These are phyloP conservation scores for Elsinoe batatas DNA, from an alignment of 2,329 filamentous ascomycete genomes.

Conservation along the genomic window DNA sequence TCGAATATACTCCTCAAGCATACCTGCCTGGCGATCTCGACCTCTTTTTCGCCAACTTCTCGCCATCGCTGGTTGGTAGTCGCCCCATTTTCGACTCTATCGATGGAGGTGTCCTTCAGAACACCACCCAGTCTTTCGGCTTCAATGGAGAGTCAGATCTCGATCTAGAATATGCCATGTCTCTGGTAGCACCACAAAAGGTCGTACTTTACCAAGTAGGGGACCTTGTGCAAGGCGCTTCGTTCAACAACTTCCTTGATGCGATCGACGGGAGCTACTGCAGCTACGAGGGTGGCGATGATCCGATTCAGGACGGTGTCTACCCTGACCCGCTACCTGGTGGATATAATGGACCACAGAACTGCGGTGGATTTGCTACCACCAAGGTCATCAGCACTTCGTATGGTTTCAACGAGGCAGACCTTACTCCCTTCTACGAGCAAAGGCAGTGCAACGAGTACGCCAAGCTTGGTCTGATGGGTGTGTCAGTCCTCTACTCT, in stretches of 20 bases:
- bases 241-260: conserved; percentile 33
- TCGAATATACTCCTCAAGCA: conserved; percentile 43
- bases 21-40: conserved; percentile 34
- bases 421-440: conserved; percentile 40
- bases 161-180: conserved; percentile 47
- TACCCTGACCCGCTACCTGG: conserved; percentile 28
- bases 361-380: conserved; percentile 37
- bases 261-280: conserved; percentile 40
- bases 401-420: conserved; percentile 46
- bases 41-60: conserved; percentile 30
- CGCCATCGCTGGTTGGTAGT: conserved; percentile 23
- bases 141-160: conserved; percentile 42
- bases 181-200: conserved; percentile 44
- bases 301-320: conserved; percentile 29
- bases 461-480: conserved; percentile 47
- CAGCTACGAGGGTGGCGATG: conserved; percentile 33
- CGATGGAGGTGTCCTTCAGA: conserved; percentile 32
- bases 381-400: conserved; percentile 48
- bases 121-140: conserved; percentile 27
- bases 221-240: conserved; percentile 29
- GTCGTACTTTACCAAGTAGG: conserved; percentile 40
- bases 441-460: conserved; percentile 46
- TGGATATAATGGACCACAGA: conserved; percentile 32
- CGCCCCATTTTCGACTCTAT: conserved; percentile 26
- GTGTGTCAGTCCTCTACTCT: conserved; percentile 42